phyloP scores from a whole-genome alignment of 768 basidiomycete species.

The Lyophyllum atratum region DNA sequence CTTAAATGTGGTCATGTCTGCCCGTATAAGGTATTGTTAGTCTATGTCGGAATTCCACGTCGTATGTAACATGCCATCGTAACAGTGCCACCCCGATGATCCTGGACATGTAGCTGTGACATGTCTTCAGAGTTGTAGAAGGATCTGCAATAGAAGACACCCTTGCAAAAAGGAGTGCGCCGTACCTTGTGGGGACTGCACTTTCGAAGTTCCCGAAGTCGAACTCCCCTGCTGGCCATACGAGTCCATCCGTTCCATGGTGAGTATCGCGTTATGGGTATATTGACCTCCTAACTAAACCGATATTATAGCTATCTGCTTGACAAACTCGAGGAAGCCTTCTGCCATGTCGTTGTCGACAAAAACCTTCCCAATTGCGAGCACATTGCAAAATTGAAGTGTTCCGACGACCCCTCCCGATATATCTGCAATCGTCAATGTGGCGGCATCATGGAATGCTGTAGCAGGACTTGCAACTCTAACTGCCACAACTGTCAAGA shows the following conservation, averaged over 20 bases:
- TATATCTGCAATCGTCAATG: conserved; percentile 45
- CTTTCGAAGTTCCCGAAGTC: conserved; percentile 46
- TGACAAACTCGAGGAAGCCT: conserved; percentile 43
- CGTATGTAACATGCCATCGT: neutral
- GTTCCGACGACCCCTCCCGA: conserved; percentile 42
- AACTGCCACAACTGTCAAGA: conserved; percentile 52
- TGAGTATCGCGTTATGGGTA: conserved; percentile 25
- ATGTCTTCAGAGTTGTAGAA: conserved; percentile 51
- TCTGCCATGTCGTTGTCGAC: conserved; percentile 42
- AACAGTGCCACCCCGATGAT: conserved; percentile 64
- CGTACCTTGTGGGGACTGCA: conserved; percentile 53
- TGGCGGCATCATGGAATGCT: conserved; percentile 49
- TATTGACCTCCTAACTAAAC: neutral
- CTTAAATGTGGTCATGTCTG: conserved; percentile 68
- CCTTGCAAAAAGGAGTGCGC: conserved; percentile 59
- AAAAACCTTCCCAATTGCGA: conserved; percentile 56
- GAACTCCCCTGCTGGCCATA: conserved; percentile 62
- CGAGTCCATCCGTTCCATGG: conserved; percentile 47
- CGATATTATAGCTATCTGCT: conserved; percentile 39
- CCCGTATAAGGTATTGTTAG: conserved; percentile 50
- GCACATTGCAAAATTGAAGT: conserved; percentile 48
- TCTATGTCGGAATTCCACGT: neutral
- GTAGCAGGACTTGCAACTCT: conserved; percentile 49
- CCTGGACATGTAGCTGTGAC: conserved; percentile 48
- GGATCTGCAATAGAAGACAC: conserved; percentile 55